phyloP scores from a whole-genome alignment of 208 protist species.

The Wallacemonas rigidus region DNA sequence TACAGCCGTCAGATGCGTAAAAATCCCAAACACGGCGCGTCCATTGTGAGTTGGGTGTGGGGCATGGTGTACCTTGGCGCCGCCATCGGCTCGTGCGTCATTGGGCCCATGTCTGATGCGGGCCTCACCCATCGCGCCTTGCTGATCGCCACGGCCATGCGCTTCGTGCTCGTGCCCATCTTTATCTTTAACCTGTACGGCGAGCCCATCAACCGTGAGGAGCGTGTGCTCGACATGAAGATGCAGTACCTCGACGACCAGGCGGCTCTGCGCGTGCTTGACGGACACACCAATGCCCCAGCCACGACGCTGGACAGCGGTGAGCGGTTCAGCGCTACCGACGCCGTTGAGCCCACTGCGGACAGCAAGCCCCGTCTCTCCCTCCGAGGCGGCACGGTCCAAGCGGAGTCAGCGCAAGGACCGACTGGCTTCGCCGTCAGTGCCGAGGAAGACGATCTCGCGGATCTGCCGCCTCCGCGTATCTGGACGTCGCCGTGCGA shows the following conservation, averaged over 20 bases:
- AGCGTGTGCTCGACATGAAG: slow-evolving; percentile 29
- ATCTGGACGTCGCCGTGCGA: slow-evolving; percentile 9
- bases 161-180: slow-evolving; percentile 24
- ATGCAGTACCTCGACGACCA: slow-evolving; percentile 18
- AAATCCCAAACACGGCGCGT: slow-evolving; percentile 23
- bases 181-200: slow-evolving; percentile 41
- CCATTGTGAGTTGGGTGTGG: slow-evolving; percentile 47
- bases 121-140: slow-evolving; percentile 23
- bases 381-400: slow-evolving; percentile 18
- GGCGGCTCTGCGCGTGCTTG: neutral
- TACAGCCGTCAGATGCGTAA: slow-evolving; percentile 41
- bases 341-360: neutral
- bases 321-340: neutral
- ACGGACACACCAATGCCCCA: neutral
- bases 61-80: slow-evolving; percentile 28
- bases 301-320: neutral
- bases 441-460: slow-evolving; percentile 1
- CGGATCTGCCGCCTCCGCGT: slow-evolving; percentile 1
- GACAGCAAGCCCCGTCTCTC: slow-evolving; percentile 26
- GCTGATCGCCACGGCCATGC: slow-evolving; percentile 27
- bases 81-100: slow-evolving; percentile 25
- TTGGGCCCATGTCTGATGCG: slow-evolving; percentile 33
- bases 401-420: slow-evolving; percentile 15
- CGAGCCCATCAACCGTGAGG: slow-evolving; percentile 31
- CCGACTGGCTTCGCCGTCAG: neutral